Evolutionary conservation across 345 rosid genomes (phyloP).

Genomic region (Eucalyptus sideroxylon): DNA sequence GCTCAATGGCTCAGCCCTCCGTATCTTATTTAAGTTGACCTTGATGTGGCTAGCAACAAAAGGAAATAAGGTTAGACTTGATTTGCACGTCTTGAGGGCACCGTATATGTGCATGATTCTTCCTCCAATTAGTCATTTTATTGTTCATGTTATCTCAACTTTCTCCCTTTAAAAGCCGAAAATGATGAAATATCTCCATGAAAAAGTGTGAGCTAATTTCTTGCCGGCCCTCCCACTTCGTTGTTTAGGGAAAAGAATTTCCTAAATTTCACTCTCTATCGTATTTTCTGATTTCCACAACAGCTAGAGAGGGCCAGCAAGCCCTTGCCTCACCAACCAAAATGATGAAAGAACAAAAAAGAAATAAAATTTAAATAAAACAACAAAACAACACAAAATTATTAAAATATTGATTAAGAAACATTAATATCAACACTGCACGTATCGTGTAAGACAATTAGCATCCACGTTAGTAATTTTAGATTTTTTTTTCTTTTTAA

Average conservation of each 20-base stretch:
- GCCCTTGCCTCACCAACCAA: too few species aligned
- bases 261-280: too few species aligned
- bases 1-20: neutral
- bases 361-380: too few species aligned
- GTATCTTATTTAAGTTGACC: neutral
- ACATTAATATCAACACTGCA: fast-evolving
- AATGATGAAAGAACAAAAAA: too few species aligned
- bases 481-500: too few species aligned
- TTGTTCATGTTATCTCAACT: neutral
- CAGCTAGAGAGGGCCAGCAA: fast-evolving
- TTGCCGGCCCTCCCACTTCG: fast-evolving
- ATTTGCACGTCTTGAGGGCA: neutral
- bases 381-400: too few species aligned
- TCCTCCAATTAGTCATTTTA: neutral
- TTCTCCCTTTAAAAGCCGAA: neutral
- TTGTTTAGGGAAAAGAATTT: neutral
- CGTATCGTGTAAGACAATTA: fast-evolving
- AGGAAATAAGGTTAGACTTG: neutral
- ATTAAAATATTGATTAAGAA: too few species aligned
- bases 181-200: neutral
- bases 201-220: neutral
- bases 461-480: fast-evolving
- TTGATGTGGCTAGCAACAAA: neutral
- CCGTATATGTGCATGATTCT: neutral
- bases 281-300: fast-evolving